A percentile compares a stretch with the other conserved stretches of the same genome.
phyloP scores from a whole-genome alignment of 2,329 filamentous ascomycete species.

The Verticillium dahliae region DNA sequence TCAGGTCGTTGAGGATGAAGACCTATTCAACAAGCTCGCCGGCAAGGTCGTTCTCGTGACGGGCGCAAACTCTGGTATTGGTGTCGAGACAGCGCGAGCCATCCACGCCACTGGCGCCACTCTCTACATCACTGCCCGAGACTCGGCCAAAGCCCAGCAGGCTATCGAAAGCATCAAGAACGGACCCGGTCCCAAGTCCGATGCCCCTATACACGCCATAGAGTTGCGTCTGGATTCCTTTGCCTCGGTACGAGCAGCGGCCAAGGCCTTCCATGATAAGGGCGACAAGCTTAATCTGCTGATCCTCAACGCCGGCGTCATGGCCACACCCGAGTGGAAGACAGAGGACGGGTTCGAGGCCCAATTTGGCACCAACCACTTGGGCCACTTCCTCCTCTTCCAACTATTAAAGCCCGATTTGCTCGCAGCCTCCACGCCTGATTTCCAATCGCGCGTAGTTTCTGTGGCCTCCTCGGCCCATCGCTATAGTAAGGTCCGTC shows the following conservation, averaged over 20 bases:
- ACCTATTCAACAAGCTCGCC: conserved; percentile 7
- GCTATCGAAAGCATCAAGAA: background rate
- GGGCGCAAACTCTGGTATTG: conserved; percentile 34
- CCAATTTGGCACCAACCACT: conserved; percentile 41
- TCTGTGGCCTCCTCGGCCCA: conserved; percentile 18
- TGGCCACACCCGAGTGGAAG: conserved; percentile 25
- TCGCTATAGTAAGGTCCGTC: conserved; percentile 17
- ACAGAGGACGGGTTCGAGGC: conserved; percentile 41
- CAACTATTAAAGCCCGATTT: conserved; percentile 9
- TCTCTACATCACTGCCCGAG: conserved; percentile 1
- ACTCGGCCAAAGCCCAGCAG: background rate
- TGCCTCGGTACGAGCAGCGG: conserved; percentile 26
- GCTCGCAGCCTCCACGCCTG: conserved; percentile 6
- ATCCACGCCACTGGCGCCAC: conserved; percentile 9
- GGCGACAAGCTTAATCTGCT: conserved; percentile 14
- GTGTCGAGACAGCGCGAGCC: conserved; percentile 29
- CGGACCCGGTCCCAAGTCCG: background rate
- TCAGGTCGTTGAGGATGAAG: conserved; percentile 11
- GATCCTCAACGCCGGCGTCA: conserved; percentile 33
- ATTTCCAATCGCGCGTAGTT: conserved; percentile 19
- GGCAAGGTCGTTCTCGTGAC: conserved; percentile 19
- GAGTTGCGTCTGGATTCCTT: conserved; percentile 30
- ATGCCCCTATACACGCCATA: conserved; percentile 15
- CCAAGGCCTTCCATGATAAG: conserved; percentile 15
- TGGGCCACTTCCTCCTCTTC: conserved; percentile 38